These are phyloP conservation scores for Climacium dendroides DNA, from an alignment of 225 moss, liverwort and hornwort genomes.

Conservation along the genomic window DNA sequence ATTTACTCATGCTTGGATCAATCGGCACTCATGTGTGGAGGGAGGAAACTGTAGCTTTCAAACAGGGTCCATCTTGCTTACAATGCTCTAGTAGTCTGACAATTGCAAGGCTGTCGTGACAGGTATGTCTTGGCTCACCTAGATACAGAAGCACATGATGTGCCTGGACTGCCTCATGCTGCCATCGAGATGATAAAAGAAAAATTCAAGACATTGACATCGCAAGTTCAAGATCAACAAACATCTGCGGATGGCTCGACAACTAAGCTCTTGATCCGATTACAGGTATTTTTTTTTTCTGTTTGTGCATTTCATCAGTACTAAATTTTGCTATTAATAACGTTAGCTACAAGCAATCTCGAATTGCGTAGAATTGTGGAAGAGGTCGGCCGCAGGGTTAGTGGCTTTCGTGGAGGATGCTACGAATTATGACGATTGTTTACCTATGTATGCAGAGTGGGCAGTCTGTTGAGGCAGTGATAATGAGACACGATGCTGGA, in stretches of 20 bases:
- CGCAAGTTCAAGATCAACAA: constrained; percentile 58
- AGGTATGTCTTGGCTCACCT: constrained; percentile 62
- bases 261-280: constrained; percentile 70
- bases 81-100: neutral
- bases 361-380: neutral
- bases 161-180: constrained; percentile 71
- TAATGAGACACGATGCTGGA: constrained; percentile 87
- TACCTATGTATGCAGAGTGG: constrained; percentile 47
- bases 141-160: constrained; percentile 71
- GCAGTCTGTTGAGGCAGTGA: constrained; percentile 85
- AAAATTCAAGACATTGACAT: constrained; percentile 70
- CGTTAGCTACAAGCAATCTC: neutral
- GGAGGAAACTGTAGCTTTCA: neutral
- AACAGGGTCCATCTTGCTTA: neutral
- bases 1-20: neutral
- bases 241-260: constrained; percentile 91
- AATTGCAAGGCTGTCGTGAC: neutral
- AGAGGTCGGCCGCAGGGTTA: no score
- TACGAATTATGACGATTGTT: neutral
- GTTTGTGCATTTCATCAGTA: neutral
- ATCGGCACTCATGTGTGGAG: no score
- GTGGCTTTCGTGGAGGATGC: neutral
- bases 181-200: constrained; percentile 49
- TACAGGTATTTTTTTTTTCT: constrained; percentile 42
- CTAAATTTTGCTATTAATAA: neutral